phyloP scores from a whole-genome alignment of 441 rosid species.

The Eutrema salsugineum region DNA sequence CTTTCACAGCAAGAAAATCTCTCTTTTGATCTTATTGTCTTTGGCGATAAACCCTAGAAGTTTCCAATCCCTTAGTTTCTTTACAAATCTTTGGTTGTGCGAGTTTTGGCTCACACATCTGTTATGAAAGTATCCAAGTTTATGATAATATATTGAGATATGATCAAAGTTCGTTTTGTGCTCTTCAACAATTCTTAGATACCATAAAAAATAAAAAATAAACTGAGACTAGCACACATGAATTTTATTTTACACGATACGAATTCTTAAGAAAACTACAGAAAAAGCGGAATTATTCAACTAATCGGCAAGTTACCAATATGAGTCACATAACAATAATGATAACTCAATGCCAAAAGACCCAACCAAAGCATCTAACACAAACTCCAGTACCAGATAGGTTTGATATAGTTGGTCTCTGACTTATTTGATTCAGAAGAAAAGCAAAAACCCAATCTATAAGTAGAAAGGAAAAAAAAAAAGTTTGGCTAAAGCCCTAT shows the following conservation, averaged over 20 bases:
- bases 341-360: not conserved
- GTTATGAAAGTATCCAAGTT: too few species aligned
- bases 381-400: conserved; percentile 23
- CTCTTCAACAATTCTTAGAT: not conserved
- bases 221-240: not conserved
- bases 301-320: conserved; percentile 9
- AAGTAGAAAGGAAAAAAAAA: not conserved
- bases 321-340: conserved; percentile 21
- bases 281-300: conserved; percentile 10
- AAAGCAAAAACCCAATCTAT: conserved; percentile 16
- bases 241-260: not conserved
- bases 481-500: conserved; percentile 27
- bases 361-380: conserved; percentile 15
- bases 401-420: conserved; percentile 15
- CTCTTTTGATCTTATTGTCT: too few species aligned
- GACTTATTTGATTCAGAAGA: conserved; percentile 24
- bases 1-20: too few species aligned
- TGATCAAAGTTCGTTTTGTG: not conserved
- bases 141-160: not conserved
- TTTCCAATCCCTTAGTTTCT: too few species aligned
- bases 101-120: too few species aligned
- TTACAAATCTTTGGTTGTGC: too few species aligned
- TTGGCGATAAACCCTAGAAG: too few species aligned
- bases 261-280: not conserved
- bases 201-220: too few species aligned